Conservation (phyloP, 2,329 filamentous ascomycete species). For the Aspergillus hortae region DNA sequence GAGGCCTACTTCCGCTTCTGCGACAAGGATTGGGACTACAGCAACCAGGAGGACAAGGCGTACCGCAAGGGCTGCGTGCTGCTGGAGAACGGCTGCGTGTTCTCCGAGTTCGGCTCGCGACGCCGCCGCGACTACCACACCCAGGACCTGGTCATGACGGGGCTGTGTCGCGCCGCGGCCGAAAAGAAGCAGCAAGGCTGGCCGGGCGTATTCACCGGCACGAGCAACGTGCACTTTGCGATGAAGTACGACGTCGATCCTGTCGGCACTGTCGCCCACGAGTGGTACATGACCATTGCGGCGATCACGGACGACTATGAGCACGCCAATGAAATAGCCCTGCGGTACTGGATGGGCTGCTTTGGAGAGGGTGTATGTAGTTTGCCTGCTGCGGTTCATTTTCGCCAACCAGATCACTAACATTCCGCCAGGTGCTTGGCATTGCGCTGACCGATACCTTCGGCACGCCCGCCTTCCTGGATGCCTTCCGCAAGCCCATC, state of each 20-base stretch:
- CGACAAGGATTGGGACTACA: slow-evolving; percentile 87
- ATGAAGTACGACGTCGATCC: slow-evolving; percentile 85
- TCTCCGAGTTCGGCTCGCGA: slow-evolving; percentile 92
- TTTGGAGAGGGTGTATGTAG: slow-evolving; percentile 69
- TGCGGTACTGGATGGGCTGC: slow-evolving; percentile 85
- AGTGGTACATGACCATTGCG: slow-evolving; percentile 99
- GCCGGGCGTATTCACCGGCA: slow-evolving; percentile 74
- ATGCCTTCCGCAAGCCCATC: slow-evolving; percentile 71
- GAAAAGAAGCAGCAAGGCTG: slow-evolving; percentile 64
- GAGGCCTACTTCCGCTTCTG: slow-evolving; percentile 98
- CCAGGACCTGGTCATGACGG: slow-evolving; percentile 85
- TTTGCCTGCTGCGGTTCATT: neutral
- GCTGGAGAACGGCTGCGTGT: slow-evolving; percentile 76
- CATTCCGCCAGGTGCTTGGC: slow-evolving; percentile 58
- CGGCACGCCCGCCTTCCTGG: slow-evolving; percentile 83
- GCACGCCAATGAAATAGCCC: slow-evolving; percentile 75
- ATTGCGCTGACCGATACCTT: slow-evolving; percentile 97
- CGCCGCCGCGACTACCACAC: slow-evolving; percentile 90
- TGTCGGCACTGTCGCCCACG: slow-evolving; percentile 88
- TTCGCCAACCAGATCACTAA: neutral
- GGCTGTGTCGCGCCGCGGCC: slow-evolving; percentile 73
- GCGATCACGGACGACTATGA: slow-evolving; percentile 85
- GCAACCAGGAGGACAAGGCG: slow-evolving; percentile 80
- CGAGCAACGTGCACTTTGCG: slow-evolving; percentile 94
- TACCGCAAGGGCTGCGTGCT: slow-evolving; percentile 75